Conservation (phyloP, 345 rosid species). For the Ceriops decandra region DNA sequence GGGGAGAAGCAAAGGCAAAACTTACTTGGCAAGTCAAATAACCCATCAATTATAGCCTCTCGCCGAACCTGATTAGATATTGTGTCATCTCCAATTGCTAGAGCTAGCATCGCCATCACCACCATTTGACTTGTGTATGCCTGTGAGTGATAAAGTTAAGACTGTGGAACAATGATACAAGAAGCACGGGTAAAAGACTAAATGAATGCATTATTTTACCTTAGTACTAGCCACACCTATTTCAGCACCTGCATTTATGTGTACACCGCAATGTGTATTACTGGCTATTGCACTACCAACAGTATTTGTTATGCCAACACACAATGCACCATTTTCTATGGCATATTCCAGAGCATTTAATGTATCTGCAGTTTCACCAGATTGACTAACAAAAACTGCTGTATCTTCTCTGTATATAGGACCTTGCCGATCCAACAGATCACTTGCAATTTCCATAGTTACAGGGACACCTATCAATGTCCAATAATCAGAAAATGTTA, state of each 20-base stretch:
- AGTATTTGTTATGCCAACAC: conserved; percentile 94
- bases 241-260: conserved; percentile 93
- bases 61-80: conserved; percentile 72
- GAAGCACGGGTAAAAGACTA: not conserved
- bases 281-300: conserved; percentile 97
- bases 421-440: conserved; percentile 87
- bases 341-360: conserved; percentile 81
- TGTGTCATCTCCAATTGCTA: conserved; percentile 85
- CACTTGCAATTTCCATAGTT: conserved; percentile 98
- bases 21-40: conserved; percentile 84
- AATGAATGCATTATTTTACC: conserved; percentile 37
- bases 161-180: conserved; percentile 10
- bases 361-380: conserved; percentile 99
- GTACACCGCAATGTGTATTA: conserved; percentile 84
- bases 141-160: conserved; percentile 29
- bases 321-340: conserved; percentile 77
- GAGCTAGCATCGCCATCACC: conserved; percentile 93
- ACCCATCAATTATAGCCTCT: conserved; percentile 90
- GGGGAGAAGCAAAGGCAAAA: not conserved
- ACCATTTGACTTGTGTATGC: conserved; percentile 98
- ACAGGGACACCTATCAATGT: conserved; percentile 73
- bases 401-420: conserved; percentile 98
- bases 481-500: not conserved
- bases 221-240: conserved; percentile 98
- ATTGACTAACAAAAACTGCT: conserved; percentile 94